Conservation (phyloP, 148 eudicot genomes). For the Camellia sinensis region DNA sequence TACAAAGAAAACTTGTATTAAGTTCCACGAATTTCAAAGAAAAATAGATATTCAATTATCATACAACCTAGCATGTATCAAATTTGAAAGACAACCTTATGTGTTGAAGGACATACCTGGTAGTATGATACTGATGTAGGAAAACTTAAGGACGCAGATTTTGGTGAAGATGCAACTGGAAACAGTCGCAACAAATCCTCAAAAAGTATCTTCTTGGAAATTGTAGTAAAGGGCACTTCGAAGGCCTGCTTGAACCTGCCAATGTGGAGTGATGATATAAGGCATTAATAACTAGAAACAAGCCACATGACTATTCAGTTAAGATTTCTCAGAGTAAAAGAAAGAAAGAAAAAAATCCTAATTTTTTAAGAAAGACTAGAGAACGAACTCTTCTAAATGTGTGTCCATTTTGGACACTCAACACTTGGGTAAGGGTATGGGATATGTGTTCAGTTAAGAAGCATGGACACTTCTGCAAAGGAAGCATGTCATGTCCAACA, state of each 20-base stretch:
- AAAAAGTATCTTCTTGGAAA: conserved; percentile 70
- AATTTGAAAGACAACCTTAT: neutral
- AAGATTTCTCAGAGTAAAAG: neutral
- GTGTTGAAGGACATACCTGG: conserved; percentile 46
- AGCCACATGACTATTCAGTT: neutral
- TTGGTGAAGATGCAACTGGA: conserved; percentile 52
- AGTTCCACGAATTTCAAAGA: too few species aligned
- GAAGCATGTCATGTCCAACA: too few species aligned
- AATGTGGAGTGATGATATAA: conserved; percentile 17
- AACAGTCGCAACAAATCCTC: conserved; percentile 70
- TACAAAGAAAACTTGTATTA: too few species aligned
- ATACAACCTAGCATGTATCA: neutral
- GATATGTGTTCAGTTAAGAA: too few species aligned
- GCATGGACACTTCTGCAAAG: too few species aligned
- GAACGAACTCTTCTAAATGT: too few species aligned
- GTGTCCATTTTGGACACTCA: too few species aligned
- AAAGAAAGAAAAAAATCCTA: conserved; percentile 2
- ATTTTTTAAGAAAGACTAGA: neutral
- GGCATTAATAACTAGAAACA: conserved; percentile 3
- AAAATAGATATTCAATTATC: too few species aligned
- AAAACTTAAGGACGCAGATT: conserved; percentile 27
- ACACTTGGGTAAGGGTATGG: too few species aligned
- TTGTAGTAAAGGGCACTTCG: conserved; percentile 66
- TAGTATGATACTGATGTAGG: conserved; percentile 72
- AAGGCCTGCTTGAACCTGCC: conserved; percentile 89